Base-by-base conservation (phyloP, 2,329 filamentous ascomycete species). In the Xylaria polymorpha region DNA sequence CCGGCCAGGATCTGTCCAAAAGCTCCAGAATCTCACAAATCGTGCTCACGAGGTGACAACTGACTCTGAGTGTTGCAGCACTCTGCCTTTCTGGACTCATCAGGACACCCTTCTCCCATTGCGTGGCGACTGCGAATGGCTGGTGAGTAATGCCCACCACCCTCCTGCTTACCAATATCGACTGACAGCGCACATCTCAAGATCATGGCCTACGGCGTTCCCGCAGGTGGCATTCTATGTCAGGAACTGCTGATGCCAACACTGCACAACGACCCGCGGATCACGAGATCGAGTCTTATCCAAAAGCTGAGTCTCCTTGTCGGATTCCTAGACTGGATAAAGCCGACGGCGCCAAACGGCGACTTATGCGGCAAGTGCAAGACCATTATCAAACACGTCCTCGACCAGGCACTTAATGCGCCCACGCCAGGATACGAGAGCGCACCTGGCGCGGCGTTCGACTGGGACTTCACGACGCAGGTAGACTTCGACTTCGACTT, bases 291-390 rank as follows among this genome's bases (percentile, higher is more conserved):
- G 0, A 82, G 80, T 48, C 84, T 87, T 9, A 82, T 86, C 41
- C 85, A 86, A 70, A 84, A 87, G 63, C 79, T 87, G 1, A 85
- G 83, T 66, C 81, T 87, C 1, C 77, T 87, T 0, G 80, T 86
- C 2, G 84, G 83, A 0, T 87, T 86, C 64, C 78, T 87, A 12
- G 83, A 85, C 61, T 87, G 85, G 85, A 79, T 87, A 1, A 79
- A 80, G 4, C 83, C 84, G 0, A 80, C 81, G 1, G 83, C 83
- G 0, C 83, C 85, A 1, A 87, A 87, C 39, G 82, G 81, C 6
- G 80, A 83, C n/a, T 76, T 87, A 6, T 86, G 84, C 71, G 77
- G 74, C 20, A 78, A 83, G 22, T 84, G 83, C 74, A 83, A 83
- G 66, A 78, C 77, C 2, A 79, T 86, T n/a, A 85, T 87, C 53